Percentiles rank a stretch among this genome's conserved stretches.
phyloP scores from a whole-genome alignment of 495 filamentous ascomycete species.

The Bryoglossum gracile region DNA sequence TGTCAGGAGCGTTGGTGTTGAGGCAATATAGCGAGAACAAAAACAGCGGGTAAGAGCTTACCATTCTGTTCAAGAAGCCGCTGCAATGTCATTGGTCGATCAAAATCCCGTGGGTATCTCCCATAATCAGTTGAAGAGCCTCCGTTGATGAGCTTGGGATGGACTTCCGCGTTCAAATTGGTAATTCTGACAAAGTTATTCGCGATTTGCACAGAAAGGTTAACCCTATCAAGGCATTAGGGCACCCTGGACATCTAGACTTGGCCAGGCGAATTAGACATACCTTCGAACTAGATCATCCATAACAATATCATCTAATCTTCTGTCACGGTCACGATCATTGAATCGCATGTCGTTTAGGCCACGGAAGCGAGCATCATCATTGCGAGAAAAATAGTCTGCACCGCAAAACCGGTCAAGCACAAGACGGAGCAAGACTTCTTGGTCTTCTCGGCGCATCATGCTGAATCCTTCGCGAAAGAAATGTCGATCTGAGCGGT shows the following conservation, averaged over 20 bases:
- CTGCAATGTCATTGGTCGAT: constrained; percentile 6
- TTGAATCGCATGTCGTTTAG: neutral
- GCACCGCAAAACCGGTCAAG: neutral
- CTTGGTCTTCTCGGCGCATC: neutral
- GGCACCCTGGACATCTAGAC: neutral
- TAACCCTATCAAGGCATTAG: neutral
- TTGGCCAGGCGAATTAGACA: neutral
- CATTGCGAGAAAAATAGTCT: neutral
- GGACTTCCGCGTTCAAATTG: constrained; percentile 8
- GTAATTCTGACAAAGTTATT: neutral
- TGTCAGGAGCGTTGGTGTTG: neutral
- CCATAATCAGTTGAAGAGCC: neutral
- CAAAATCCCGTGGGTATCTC: constrained; percentile 6
- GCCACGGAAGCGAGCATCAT: neutral
- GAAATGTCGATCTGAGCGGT: no score
- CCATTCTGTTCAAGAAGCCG: constrained; percentile 6
- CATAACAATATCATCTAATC: neutral
- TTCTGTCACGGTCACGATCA: neutral
- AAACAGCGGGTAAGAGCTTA: constrained; percentile 1
- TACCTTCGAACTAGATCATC: neutral
- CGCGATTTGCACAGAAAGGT: constrained; percentile 7
- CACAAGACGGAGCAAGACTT: neutral
- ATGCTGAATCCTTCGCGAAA: neutral
- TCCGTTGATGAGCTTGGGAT: constrained; percentile 8
- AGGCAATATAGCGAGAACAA: neutral